Evolutionary conservation across 2,329 filamentous ascomycete species (phyloP).

Genomic region (Penicillium frequentans): DNA sequence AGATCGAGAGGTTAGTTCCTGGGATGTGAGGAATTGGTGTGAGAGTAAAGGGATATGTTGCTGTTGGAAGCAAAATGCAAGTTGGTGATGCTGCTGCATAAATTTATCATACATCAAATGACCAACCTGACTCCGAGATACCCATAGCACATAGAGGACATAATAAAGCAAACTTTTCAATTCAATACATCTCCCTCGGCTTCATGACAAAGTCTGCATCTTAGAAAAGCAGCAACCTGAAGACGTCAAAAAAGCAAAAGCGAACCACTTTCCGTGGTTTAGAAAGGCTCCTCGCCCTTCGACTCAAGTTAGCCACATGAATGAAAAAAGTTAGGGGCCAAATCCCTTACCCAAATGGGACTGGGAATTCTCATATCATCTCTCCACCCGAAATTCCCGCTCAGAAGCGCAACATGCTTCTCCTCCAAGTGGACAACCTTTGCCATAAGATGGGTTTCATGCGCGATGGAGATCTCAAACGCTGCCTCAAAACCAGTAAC

Average conservation of each 20-base stretch:
- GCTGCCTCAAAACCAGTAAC: neutral
- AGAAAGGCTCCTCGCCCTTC: too few species aligned
- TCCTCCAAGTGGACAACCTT: neutral
- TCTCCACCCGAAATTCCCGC: neutral
- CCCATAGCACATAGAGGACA: neutral
- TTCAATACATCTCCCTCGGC: neutral
- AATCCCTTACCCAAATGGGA: neutral
- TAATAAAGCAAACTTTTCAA: neutral
- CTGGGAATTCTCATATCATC: neutral
- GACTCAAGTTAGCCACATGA: neutral
- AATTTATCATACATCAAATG: neutral
- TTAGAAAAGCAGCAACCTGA: neutral
- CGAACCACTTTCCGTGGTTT: too few species aligned
- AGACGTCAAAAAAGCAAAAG: too few species aligned
- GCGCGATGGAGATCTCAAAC: neutral
- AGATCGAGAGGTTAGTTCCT: slow-evolving; percentile 63
- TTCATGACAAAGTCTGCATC: neutral
- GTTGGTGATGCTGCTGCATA: slow-evolving; percentile 4
- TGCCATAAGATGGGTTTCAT: neutral
- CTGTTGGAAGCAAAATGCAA: slow-evolving; percentile 57
- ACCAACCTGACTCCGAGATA: neutral
- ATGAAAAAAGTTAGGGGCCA: too few species aligned
- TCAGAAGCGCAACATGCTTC: neutral
- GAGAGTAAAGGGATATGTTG: slow-evolving; percentile 85
- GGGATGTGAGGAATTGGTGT: slow-evolving; percentile 83